Conservation (phyloP, 768 basidiomycete species). For the Boletus reticulatus region DNA sequence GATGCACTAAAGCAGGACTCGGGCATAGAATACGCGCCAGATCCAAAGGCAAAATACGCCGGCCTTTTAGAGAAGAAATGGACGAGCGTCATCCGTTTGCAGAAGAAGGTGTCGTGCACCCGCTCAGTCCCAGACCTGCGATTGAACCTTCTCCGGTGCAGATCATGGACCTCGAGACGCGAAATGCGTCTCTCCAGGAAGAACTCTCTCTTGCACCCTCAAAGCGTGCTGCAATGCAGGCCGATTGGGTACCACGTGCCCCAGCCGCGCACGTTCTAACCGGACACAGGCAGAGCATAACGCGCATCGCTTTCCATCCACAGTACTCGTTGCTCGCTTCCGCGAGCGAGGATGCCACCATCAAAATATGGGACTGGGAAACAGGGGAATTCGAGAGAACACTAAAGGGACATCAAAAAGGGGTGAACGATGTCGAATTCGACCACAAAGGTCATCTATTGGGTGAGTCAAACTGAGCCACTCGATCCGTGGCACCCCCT, state of each 20-base stretch:
- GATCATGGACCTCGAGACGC: constrained; percentile 95
- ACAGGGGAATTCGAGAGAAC: constrained; percentile 91
- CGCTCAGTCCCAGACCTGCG: constrained; percentile 3
- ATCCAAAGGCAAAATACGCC: constrained; percentile 82
- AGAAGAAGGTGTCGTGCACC: constrained; percentile 73
- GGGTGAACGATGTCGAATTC: constrained; percentile 84
- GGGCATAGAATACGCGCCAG: constrained; percentile 66
- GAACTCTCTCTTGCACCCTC: constrained; percentile 50
- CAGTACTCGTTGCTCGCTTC: constrained; percentile 79
- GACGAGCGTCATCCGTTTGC: constrained; percentile 93
- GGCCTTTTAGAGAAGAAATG: constrained; percentile 97
- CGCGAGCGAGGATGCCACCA: constrained; percentile 84
- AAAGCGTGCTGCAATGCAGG: constrained; percentile 57
- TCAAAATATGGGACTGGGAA: constrained; percentile 98
- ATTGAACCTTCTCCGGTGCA: constrained; percentile 31
- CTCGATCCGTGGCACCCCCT: background rate
- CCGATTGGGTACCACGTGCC: constrained; percentile 87
- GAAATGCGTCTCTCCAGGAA: constrained; percentile 79
- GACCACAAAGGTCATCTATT: constrained; percentile 81
- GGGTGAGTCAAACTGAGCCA: constrained; percentile 45
- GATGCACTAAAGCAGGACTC: constrained; percentile 56
- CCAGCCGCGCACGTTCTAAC: constrained; percentile 76
- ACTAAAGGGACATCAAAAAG: constrained; percentile 88
- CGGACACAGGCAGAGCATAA: constrained; percentile 77
- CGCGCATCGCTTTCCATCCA: constrained; percentile 83